phyloP scores from a whole-genome alignment of 169 alveolate species.

The Eimeria necatrix region DNA sequence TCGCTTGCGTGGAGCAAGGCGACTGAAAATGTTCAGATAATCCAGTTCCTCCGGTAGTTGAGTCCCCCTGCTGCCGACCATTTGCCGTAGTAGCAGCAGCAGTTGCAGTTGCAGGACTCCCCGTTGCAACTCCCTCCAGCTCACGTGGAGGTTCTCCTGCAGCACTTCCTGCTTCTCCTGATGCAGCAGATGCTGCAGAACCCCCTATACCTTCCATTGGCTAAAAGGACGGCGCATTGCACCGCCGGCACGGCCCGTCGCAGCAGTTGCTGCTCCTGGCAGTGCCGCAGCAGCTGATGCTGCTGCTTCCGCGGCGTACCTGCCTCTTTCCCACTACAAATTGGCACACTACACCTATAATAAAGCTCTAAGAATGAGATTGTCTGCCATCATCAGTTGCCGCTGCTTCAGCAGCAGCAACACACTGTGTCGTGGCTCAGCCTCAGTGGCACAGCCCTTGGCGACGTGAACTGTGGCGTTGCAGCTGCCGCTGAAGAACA shows the following conservation, averaged over 20 bases:
- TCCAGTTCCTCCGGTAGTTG: not conserved
- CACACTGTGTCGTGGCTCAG: no score
- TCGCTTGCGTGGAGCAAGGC: not conserved
- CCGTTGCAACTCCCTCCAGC: not conserved
- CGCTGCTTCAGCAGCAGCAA: slow-evolving; percentile 24
- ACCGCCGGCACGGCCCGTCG: not conserved
- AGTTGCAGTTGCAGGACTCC: not conserved
- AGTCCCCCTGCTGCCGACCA: not conserved
- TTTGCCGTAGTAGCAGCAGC: not conserved
- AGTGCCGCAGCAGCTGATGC: slow-evolving; percentile 1
- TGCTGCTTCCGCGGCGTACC: not conserved
- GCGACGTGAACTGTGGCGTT: no score
- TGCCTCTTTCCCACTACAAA: not conserved
- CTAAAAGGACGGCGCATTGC: not conserved
- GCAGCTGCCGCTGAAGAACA: no score
- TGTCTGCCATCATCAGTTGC: slow-evolving; percentile 6
- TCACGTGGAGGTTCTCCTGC: slow-evolving; percentile 2
- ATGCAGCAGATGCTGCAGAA: not conserved
- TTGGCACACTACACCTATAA: not conserved
- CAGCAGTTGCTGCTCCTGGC: not conserved
- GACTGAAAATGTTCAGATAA: not conserved
- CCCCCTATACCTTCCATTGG: slow-evolving; percentile 5
- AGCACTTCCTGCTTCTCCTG: not conserved
- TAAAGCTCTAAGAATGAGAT: not conserved
- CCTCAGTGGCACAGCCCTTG: no score